A percentile compares a stretch with the other conserved stretches of the same genome.
Conservation (phyloP, 2,329 filamentous ascomycete species). For the Neoascochyta sp. region DNA sequence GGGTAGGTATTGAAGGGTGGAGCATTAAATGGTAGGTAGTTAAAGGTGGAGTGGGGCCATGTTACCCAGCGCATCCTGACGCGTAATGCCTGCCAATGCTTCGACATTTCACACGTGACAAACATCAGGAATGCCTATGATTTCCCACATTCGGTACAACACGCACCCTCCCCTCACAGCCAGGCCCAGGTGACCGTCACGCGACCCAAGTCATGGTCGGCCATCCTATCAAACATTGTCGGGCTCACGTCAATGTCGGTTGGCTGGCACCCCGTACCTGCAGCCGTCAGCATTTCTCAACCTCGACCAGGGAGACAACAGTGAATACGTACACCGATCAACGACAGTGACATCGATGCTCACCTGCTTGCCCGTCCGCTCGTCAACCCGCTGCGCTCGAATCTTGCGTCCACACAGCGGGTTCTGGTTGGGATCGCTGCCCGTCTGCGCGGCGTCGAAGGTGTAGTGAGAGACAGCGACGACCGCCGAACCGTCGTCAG, state of each 20-base stretch:
- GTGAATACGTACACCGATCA: constrained; percentile 56
- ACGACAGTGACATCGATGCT: constrained; percentile 63
- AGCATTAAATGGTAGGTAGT: no score
- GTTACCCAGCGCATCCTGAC: no score
- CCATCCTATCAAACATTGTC: constrained; percentile 48
- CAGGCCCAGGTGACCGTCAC: constrained; percentile 52
- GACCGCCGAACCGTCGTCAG: constrained; percentile 55
- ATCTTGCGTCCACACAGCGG: constrained; percentile 65
- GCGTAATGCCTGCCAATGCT: no score
- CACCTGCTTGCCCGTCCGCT: constrained; percentile 41
- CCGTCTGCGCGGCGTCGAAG: constrained; percentile 57
- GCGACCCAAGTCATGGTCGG: constrained; percentile 45
- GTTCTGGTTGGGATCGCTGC: constrained; percentile 58
- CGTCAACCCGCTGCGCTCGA: constrained; percentile 53
- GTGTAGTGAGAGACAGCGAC: constrained; percentile 64
- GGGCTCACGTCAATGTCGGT: constrained; percentile 51
- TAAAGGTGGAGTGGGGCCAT: no score
- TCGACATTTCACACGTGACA: no score
- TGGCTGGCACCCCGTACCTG: constrained; percentile 46
- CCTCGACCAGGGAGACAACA: background rate
- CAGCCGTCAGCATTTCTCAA: constrained; percentile 10
- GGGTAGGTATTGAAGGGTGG: no score
- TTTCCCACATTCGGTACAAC: no score
- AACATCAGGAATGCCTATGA: no score
- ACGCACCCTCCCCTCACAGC: no score